A percentile compares a stretch with the other conserved stretches of the same genome.
Conservation (phyloP, 371 early-diverging fungal genomes). For the Mucor circinelloides region DNA sequence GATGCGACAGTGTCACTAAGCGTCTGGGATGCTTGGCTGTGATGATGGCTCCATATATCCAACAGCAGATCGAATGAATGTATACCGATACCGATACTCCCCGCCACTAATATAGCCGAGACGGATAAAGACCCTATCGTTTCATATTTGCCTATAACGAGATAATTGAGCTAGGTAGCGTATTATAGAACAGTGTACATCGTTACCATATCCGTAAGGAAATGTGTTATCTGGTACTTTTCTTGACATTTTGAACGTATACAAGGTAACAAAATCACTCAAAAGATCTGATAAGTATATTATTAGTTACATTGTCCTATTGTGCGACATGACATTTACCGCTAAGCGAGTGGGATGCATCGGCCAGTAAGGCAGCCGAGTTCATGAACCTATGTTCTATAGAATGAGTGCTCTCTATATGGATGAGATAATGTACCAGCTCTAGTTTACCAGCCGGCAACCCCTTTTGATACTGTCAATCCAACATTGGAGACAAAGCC, state of each 20-base stretch:
- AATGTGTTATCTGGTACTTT: slow-evolving; percentile 54
- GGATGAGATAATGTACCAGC: not conserved
- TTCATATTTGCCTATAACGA: slow-evolving; percentile 55
- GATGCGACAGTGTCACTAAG: not conserved
- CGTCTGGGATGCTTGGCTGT: not conserved
- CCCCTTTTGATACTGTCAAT: slow-evolving; percentile 61
- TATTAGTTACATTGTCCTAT: not conserved
- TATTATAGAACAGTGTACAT: not conserved
- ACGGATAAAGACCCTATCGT: slow-evolving; percentile 68
- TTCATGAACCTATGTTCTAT: slow-evolving; percentile 49
- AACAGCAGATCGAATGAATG: slow-evolving; percentile 62
- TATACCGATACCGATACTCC: slow-evolving; percentile 61
- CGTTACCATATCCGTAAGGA: slow-evolving; percentile 65
- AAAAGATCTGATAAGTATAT: slow-evolving; percentile 49
- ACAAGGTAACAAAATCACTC: slow-evolving; percentile 67
- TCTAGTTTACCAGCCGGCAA: slow-evolving; percentile 56
- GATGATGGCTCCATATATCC: slow-evolving; percentile 15
- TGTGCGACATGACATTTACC: slow-evolving; percentile 30
- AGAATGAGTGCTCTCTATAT: not conserved
- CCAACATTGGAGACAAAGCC: slow-evolving; percentile 66
- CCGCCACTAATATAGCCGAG: slow-evolving; percentile 58
- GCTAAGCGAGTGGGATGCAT: slow-evolving; percentile 67
- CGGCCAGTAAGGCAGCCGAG: slow-evolving; percentile 67
- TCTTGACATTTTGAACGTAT: slow-evolving; percentile 66
- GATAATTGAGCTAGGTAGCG: not conserved